Conservation (phyloP, 768 basidiomycete species). For the Kwoniella sp. region DNA sequence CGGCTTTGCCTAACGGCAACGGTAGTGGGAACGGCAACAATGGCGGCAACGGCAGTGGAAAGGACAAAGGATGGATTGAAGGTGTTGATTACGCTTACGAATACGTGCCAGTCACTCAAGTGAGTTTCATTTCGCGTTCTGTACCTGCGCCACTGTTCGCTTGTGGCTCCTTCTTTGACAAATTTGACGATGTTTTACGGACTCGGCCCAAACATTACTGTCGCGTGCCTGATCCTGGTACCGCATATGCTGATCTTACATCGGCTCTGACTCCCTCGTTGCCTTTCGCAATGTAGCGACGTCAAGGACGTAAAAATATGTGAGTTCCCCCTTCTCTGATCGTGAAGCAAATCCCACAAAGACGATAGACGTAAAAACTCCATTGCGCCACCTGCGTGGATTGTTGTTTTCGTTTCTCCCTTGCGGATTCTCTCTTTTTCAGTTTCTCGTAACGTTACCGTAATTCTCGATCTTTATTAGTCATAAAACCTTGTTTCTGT, state of each 20-base stretch:
- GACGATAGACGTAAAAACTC: too few relatives aligned
- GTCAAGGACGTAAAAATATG: constrained; percentile 48
- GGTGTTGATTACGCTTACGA: constrained; percentile 46
- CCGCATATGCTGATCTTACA: not conserved
- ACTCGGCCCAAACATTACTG: not conserved
- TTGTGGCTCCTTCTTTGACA: not conserved
- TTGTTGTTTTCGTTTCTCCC: not conserved
- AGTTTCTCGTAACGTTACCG: not conserved
- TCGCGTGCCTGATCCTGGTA: not conserved
- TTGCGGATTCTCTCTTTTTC: not conserved
- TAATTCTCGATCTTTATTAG: not conserved
- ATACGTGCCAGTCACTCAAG: constrained; percentile 46
- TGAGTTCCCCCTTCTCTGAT: constrained; percentile 28
- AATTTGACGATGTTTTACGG: not conserved
- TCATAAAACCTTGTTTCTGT: constrained; percentile 1
- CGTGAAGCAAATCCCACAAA: too few relatives aligned
- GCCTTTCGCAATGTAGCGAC: constrained; percentile 8
- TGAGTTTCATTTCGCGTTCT: constrained; percentile 23
- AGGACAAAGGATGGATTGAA: constrained; percentile 28
- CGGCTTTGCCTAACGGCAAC: constrained; percentile 1
- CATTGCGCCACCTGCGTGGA: not conserved
- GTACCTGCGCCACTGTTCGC: not conserved
- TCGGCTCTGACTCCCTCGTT: too few relatives aligned
- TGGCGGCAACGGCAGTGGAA: constrained; percentile 6
- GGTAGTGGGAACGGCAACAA: not conserved